phyloP scores from a whole-genome alignment of 2,329 filamentous ascomycete species.

The Ophiosphaerella korrae region DNA sequence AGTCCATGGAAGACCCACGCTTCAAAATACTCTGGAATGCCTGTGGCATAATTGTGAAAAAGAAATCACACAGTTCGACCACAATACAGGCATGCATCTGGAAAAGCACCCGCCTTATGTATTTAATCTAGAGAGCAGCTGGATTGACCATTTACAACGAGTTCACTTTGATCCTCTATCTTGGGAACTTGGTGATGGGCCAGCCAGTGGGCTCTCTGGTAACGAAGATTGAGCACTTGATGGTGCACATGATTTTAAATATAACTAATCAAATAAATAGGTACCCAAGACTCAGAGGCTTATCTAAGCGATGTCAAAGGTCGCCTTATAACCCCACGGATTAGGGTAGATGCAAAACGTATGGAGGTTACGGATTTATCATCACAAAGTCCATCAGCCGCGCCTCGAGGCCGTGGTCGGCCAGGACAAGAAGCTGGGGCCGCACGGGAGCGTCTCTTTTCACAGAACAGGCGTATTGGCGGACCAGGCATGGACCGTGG shows the following conservation, averaged over 20 bases:
- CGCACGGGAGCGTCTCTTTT: slow-evolving; percentile 52
- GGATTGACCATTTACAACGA: slow-evolving; percentile 58
- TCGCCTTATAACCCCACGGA: slow-evolving; percentile 54
- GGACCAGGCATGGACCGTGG: slow-evolving; percentile 58
- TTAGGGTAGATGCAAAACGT: slow-evolving; percentile 29
- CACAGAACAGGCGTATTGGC: slow-evolving; percentile 58
- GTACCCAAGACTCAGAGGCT: slow-evolving; percentile 50
- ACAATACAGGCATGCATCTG: slow-evolving; percentile 26
- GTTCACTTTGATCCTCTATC: slow-evolving; percentile 59
- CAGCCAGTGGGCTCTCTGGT: slow-evolving; percentile 61
- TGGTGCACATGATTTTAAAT: slow-evolving; percentile 10
- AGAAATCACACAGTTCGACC: slow-evolving; percentile 27
- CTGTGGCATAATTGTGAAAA: slow-evolving; percentile 52
- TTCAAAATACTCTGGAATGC: slow-evolving; percentile 49
- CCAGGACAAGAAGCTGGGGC: slow-evolving; percentile 53
- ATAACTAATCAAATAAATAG: slow-evolving; percentile 32
- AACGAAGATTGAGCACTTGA: slow-evolving; percentile 45
- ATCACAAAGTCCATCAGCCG: slow-evolving; percentile 24
- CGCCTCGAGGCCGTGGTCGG: slow-evolving; percentile 38
- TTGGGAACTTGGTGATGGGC: slow-evolving; percentile 66
- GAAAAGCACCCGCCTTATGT: slow-evolving; percentile 26
- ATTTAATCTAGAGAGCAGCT: slow-evolving; percentile 49
- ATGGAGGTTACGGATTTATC: slow-evolving; percentile 7
- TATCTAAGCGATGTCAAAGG: slow-evolving; percentile 56
- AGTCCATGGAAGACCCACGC: slow-evolving; percentile 53